These are phyloP conservation scores for Massarina eburnea DNA, from an alignment of 2,329 filamentous ascomycete genomes.

Conservation along the genomic window DNA sequence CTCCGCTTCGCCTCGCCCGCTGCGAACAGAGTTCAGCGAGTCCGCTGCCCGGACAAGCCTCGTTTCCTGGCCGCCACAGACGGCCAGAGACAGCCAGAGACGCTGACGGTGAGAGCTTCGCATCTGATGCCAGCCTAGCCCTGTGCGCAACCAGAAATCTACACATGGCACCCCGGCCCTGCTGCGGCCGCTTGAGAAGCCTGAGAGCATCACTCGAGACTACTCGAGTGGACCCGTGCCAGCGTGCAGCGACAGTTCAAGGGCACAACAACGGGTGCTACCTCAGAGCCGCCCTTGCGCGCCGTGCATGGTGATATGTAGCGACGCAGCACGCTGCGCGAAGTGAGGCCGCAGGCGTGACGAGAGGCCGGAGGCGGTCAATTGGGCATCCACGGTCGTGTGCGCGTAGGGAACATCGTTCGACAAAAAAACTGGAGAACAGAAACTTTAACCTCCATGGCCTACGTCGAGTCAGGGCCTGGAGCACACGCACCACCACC, in stretches of 20 bases:
- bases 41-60: neutral
- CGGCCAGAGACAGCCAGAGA: neutral
- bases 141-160: conserved; percentile 5
- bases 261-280: conserved; percentile 11
- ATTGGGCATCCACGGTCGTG: conserved; percentile 12
- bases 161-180: conserved; percentile 42
- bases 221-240: conserved; percentile 4
- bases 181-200: conserved; percentile 18
- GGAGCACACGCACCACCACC: conserved; percentile 3
- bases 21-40: neutral
- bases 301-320: neutral
- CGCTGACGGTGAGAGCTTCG: neutral
- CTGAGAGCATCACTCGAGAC: conserved; percentile 4
- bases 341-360: conserved; percentile 18
- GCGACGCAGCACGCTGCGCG: no score
- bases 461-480: conserved; percentile 10
- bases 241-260: conserved; percentile 9
- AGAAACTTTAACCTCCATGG: neutral
- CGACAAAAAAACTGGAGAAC: conserved; percentile 3
- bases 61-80: neutral
- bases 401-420: conserved; percentile 5
- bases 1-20: neutral
- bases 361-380: conserved; percentile 7
- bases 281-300: conserved; percentile 11
- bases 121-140: neutral